Evolutionary conservation across 768 basidiomycete species (phyloP).

Genomic region (Xerocomus spinulosus): DNA sequence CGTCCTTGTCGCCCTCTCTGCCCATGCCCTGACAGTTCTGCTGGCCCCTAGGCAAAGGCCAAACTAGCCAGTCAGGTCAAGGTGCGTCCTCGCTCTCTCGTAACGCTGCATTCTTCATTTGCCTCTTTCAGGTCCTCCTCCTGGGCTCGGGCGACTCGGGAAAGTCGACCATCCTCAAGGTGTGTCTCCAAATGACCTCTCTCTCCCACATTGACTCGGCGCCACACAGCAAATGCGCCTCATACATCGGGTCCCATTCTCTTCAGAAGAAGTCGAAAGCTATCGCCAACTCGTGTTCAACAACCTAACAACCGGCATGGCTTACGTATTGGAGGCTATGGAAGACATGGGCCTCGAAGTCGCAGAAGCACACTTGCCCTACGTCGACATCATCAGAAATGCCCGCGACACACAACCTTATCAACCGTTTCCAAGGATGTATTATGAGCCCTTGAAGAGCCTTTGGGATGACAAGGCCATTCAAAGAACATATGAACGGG

Average conservation of each 20-base stretch:
- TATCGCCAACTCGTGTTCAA: conserved; percentile 92
- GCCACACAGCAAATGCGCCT: conserved; percentile 85
- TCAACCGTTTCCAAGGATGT: conserved; percentile 71
- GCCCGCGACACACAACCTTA: conserved; percentile 72
- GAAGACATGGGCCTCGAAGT: conserved; percentile 82
- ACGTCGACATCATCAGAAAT: conserved; percentile 61
- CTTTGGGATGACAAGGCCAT: conserved; percentile 79
- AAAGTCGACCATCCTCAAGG: conserved; percentile 89
- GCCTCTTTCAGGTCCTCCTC: conserved; percentile 62
- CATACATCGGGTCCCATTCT: conserved; percentile 86
- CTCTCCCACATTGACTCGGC: not conserved
- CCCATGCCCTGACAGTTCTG: not conserved
- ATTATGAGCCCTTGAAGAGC: conserved; percentile 57
- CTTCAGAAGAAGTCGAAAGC: conserved; percentile 74
- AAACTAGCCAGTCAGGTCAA: conserved; percentile 73
- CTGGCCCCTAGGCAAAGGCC: conserved; percentile 56
- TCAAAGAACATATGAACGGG: conserved; percentile 70
- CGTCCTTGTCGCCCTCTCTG: conserved; percentile 17
- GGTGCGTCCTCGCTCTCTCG: conserved; percentile 35
- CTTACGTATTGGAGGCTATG: conserved; percentile 80
- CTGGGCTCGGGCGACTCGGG: conserved; percentile 93
- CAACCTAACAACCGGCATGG: conserved; percentile 85
- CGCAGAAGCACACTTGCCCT: conserved; percentile 50
- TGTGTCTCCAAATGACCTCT: conserved; percentile 21
- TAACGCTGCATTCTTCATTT: not conserved